Evolutionary conservation across 352 stramenopile species (phyloP).

Genomic region (Phytophthora citricola): DNA sequence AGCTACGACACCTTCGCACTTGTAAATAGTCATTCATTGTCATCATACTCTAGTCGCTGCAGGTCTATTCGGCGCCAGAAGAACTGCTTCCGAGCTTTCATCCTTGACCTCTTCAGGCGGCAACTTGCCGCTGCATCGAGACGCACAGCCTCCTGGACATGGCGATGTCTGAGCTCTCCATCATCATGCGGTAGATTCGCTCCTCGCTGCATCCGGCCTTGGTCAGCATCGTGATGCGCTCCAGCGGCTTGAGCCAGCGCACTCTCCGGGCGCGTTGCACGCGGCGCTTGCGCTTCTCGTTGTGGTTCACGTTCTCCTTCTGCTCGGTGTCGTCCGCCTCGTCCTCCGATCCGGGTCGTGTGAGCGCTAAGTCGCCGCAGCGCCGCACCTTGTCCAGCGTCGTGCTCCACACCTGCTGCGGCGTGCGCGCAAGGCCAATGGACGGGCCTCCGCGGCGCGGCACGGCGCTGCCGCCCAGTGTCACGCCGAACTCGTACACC

Average conservation of each 20-base stretch:
- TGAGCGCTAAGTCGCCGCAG: slow-evolving; percentile 33
- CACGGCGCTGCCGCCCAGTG: slow-evolving; percentile 57
- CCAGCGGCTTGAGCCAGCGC: slow-evolving; percentile 67
- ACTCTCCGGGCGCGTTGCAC: slow-evolving; percentile 33
- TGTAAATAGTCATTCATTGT: slow-evolving; percentile 37
- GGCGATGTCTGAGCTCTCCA: slow-evolving; percentile 68
- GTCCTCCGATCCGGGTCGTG: slow-evolving; percentile 1
- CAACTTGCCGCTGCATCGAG: slow-evolving; percentile 31
- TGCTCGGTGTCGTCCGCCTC: slow-evolving; percentile 7
- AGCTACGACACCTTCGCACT: slow-evolving; percentile 2
- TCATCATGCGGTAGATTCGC: slow-evolving; percentile 68
- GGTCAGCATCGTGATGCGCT: slow-evolving; percentile 64
- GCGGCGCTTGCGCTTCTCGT: slow-evolving; percentile 20
- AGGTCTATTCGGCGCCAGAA: slow-evolving; percentile 9
- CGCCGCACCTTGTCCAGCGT: slow-evolving; percentile 46
- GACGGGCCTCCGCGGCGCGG: slow-evolving; percentile 56
- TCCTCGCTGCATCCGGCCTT: slow-evolving; percentile 67
- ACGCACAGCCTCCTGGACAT: slow-evolving; percentile 56
- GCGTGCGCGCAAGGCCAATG: slow-evolving; percentile 52
- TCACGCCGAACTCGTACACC: slow-evolving; percentile 72
- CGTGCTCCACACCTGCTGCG: slow-evolving; percentile 53
- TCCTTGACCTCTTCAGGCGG: slow-evolving; percentile 5
- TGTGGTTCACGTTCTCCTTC: slow-evolving; percentile 15
- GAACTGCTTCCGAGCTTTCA: background rate
- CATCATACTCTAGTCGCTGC: slow-evolving; percentile 23